Percentiles rank a stretch among this genome's conserved stretches.
Conservation (phyloP, 2,329 filamentous ascomycete species). For the Sporothrix curviconia region DNA sequence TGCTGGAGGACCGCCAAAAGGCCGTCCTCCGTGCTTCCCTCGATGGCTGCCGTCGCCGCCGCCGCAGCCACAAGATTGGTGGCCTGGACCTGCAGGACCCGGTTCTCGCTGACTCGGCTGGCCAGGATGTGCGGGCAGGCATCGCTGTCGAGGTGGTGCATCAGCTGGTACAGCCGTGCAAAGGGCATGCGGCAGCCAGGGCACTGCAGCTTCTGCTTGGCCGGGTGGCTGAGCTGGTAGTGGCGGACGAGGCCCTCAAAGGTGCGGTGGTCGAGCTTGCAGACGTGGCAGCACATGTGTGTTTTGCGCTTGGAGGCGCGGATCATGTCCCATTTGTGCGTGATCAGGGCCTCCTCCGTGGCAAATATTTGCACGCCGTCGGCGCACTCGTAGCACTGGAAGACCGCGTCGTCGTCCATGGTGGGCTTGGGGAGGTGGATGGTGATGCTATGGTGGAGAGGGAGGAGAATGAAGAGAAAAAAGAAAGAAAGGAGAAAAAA, state of each 20-base stretch:
- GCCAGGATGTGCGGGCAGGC: slow-evolving; percentile 32
- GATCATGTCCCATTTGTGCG: slow-evolving; percentile 26
- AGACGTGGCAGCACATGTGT: slow-evolving; percentile 34
- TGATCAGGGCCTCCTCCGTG: slow-evolving; percentile 19
- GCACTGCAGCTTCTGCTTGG: slow-evolving; percentile 37
- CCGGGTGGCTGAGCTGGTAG: slow-evolving; percentile 33
- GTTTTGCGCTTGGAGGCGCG: slow-evolving; percentile 19
- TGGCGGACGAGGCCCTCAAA: slow-evolving; percentile 28
- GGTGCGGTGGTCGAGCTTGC: slow-evolving; percentile 32
- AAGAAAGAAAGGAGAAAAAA: background rate
- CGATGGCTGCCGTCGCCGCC: background rate
- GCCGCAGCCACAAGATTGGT: slow-evolving; percentile 28
- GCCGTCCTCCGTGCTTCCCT: too few relatives aligned
- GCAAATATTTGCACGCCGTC: slow-evolving; percentile 18
- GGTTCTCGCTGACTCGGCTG: slow-evolving; percentile 2
- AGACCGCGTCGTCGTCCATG: slow-evolving; percentile 9
- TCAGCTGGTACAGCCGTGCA: slow-evolving; percentile 30
- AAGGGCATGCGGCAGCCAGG: slow-evolving; percentile 40
- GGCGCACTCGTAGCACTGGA: slow-evolving; percentile 19
- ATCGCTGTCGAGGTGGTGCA: slow-evolving; percentile 40
- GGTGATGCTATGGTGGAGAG: background rate
- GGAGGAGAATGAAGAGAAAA: background rate
- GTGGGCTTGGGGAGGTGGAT: too few relatives aligned
- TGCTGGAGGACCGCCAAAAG: too few relatives aligned
- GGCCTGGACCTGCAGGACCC: slow-evolving; percentile 26